Conservation (phyloP, 805 yeast species). For the Myxozyma mucilagina region DNA sequence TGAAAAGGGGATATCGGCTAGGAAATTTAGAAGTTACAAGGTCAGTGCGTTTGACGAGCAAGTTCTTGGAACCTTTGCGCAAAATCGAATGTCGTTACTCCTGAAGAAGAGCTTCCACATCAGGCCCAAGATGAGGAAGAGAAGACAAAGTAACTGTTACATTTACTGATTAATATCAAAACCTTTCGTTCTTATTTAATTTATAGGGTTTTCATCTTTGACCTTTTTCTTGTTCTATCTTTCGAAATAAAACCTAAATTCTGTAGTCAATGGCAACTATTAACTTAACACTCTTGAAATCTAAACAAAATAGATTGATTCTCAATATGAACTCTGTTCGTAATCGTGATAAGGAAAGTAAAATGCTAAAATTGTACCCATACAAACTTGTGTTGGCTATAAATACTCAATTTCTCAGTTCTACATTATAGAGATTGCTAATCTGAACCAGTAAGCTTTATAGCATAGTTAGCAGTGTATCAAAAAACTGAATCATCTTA, state of each 20-base stretch:
- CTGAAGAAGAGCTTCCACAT: neutral
- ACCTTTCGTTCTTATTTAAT: no score
- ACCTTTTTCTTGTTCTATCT: no score
- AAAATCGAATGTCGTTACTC: neutral
- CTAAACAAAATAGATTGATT: no score
- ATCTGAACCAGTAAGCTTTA: neutral
- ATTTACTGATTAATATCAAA: no score
- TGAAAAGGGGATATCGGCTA: slow-evolving; percentile 38
- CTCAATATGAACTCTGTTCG: no score
- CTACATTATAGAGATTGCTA: no score
- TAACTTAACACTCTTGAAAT: no score
- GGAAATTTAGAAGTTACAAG: slow-evolving; percentile 29
- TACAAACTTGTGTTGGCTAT: no score
- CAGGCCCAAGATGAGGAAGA: neutral
- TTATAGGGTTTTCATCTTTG: no score
- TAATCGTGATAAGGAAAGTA: neutral
- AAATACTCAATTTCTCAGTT: no score
- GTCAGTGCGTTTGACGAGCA: neutral
- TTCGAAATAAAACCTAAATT: no score
- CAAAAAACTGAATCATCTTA: neutral
- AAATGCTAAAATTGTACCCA: neutral
- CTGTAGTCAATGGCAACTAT: no score
- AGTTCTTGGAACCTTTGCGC: neutral
- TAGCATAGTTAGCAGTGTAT: neutral
- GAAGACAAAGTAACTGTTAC: neutral